These are phyloP conservation scores for Keithomyces neogunnii DNA, from an alignment of 2,329 filamentous ascomycete genomes.

Conservation along the genomic window DNA sequence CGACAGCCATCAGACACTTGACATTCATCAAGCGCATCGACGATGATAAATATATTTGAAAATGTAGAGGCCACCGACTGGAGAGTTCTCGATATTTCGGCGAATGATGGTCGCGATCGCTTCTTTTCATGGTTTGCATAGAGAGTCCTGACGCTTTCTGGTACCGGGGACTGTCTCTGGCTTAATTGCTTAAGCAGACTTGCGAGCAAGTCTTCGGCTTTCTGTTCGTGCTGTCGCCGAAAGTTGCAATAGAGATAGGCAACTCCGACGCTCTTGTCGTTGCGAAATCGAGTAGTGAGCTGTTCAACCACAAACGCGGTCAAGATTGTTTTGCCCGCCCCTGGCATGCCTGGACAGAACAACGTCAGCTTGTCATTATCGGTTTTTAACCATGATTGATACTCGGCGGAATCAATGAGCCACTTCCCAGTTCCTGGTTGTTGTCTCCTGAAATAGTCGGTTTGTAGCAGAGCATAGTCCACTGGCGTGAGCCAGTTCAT, in stretches of 20 bases:
- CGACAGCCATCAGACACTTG: background rate
- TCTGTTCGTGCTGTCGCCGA: background rate
- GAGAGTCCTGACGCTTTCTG: background rate
- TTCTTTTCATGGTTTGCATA: background rate
- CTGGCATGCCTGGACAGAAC: slow-evolving; percentile 1
- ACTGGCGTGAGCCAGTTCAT: background rate
- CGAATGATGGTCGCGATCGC: background rate
- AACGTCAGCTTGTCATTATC: background rate
- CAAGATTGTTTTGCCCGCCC: background rate
- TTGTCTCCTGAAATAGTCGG: background rate
- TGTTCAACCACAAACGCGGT: background rate
- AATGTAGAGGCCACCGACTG: background rate
- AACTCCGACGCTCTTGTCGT: background rate
- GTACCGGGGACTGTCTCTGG: background rate
- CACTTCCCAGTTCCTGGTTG: background rate
- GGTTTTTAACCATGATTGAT: background rate
- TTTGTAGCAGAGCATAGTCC: background rate
- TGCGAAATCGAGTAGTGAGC: background rate
- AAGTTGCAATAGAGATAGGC: slow-evolving; percentile 1
- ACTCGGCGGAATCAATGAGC: background rate
- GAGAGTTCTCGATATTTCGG: background rate
- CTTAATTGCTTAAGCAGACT: background rate
- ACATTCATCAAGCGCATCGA: slow-evolving; percentile 3
- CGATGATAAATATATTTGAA: background rate
- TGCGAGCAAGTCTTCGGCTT: background rate